Conservation (phyloP, 768 basidiomycete genomes). For the Leucocoprinus sp. region DNA sequence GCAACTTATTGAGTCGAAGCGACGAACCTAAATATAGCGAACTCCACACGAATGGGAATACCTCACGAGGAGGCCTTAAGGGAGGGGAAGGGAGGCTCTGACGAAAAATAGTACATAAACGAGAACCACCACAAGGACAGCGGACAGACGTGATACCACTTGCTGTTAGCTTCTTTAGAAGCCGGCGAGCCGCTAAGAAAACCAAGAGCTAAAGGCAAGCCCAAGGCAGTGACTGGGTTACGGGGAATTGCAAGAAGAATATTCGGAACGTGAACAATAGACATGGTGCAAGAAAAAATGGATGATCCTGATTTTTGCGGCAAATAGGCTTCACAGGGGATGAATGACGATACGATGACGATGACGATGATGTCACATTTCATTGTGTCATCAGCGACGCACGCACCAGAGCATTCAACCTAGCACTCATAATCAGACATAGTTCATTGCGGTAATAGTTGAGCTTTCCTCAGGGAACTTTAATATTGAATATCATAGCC, state of each 20-base stretch:
- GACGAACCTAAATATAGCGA: slow-evolving; percentile 33
- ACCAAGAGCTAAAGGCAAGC: slow-evolving; percentile 50
- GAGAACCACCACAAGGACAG: neutral
- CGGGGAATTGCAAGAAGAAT: slow-evolving; percentile 46
- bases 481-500: too few relatives aligned
- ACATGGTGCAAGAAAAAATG: slow-evolving; percentile 16
- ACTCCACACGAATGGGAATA: slow-evolving; percentile 56
- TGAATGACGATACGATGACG: too few relatives aligned
- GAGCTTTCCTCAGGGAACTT: too few relatives aligned
- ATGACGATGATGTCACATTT: too few relatives aligned
- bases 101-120: neutral
- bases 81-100: slow-evolving; percentile 45
- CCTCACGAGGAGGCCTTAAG: slow-evolving; percentile 40
- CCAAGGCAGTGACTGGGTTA: slow-evolving; percentile 49
- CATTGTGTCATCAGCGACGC: too few relatives aligned
- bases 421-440: too few relatives aligned
- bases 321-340: too few relatives aligned
- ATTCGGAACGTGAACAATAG: slow-evolving; percentile 34
- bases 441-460: too few relatives aligned
- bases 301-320: too few relatives aligned
- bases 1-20: neutral
- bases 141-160: slow-evolving; percentile 51
- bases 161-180: slow-evolving; percentile 35
- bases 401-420: too few relatives aligned
- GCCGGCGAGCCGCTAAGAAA: slow-evolving; percentile 42